Conservation (phyloP, 805 yeast genomes). For the Starmera dryadoides region DNA sequence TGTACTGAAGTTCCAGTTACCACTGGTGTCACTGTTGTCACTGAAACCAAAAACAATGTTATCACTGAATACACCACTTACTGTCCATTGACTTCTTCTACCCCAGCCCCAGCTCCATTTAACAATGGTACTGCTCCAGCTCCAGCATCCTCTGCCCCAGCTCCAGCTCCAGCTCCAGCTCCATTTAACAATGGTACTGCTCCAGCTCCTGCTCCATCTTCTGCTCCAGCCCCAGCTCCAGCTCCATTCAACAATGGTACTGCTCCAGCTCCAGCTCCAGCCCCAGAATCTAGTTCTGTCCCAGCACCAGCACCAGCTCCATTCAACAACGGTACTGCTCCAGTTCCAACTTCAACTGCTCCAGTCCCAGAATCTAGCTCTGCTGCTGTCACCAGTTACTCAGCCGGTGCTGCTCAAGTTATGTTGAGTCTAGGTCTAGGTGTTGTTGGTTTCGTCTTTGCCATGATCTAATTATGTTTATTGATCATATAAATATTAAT, state of each 20-base stretch:
- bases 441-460: not conserved
- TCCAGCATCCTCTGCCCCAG: too few species aligned
- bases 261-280: too few species aligned
- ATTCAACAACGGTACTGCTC: slow-evolving; percentile 3
- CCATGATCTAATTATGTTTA: too few species aligned
- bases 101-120: slow-evolving; percentile 5
- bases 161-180: slow-evolving; percentile 2
- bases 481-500: too few species aligned
- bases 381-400: not conserved
- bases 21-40: slow-evolving; percentile 20
- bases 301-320: slow-evolving; percentile 4
- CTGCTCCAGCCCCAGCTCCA: not conserved
- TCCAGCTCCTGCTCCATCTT: slow-evolving; percentile 14
- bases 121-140: not conserved
- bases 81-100: slow-evolving; percentile 10
- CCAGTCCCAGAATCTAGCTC: not conserved
- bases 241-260: slow-evolving; percentile 5
- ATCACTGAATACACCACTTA: slow-evolving; percentile 18
- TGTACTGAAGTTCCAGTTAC: slow-evolving; percentile 19
- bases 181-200: slow-evolving; percentile 4
- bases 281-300: too few species aligned
- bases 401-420: not conserved
- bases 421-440: not conserved
- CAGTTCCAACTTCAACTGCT: too few species aligned
- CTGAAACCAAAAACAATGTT: slow-evolving; percentile 14